These are phyloP conservation scores for Lojkania enalia DNA, from an alignment of 2,329 filamentous ascomycete genomes.

Conservation along the genomic window DNA sequence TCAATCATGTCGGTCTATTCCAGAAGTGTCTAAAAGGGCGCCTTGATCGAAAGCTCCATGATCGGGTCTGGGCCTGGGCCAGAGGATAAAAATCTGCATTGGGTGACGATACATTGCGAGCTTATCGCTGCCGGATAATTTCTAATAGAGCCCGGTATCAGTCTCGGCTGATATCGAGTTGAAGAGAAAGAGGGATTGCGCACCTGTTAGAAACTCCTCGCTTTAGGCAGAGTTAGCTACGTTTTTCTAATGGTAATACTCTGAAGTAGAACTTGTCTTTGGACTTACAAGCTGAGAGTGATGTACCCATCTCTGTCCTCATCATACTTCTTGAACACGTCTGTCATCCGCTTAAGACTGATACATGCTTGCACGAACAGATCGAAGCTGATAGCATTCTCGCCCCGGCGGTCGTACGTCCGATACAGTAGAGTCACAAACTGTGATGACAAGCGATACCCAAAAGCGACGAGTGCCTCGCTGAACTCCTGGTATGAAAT, in stretches of 20 bases:
- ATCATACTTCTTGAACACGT: constrained; percentile 99
- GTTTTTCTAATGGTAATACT: background rate
- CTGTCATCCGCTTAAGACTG: constrained; percentile 95
- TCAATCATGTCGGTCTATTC: too few relatives aligned
- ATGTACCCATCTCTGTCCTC: constrained; percentile 91
- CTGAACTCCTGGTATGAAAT: constrained; percentile 86
- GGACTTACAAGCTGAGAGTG: constrained; percentile 58
- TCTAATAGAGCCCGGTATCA: constrained; percentile 57
- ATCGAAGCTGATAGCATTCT: constrained; percentile 70
- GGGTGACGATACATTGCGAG: background rate
- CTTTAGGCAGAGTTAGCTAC: constrained; percentile 32
- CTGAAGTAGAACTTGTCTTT: background rate
- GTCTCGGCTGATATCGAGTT: constrained; percentile 56
- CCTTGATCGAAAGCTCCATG: too few relatives aligned
- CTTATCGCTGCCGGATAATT: constrained; percentile 45
- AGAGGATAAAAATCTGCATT: background rate
- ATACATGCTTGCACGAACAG: constrained; percentile 98
- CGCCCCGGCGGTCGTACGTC: constrained; percentile 70
- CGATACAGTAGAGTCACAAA: constrained; percentile 86
- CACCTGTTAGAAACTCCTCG: constrained; percentile 59
- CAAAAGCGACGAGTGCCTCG: constrained; percentile 87
- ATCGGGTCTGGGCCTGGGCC: too few relatives aligned
- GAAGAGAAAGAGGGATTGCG: constrained; percentile 58
- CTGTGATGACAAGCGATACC: constrained; percentile 81
- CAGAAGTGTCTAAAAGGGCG: too few relatives aligned